Base-by-base conservation (phyloP, 805 yeast species). In the Candida namnaoensis region DNA sequence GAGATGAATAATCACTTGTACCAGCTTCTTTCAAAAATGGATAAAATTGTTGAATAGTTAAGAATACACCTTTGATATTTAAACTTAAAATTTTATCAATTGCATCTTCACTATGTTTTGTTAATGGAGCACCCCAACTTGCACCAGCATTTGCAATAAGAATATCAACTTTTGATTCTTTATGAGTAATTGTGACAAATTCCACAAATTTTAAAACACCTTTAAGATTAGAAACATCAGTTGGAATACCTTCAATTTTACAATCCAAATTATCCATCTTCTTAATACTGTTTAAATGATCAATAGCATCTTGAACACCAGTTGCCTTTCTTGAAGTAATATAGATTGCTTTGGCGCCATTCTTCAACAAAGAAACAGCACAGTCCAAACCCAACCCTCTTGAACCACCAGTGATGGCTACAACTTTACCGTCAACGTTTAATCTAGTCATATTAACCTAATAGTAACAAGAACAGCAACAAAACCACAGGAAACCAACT, bases 91-190 rank as follows among this genome's bases (percentile, higher is more conserved):
- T 82, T 57, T 81, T 81, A 48, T 71, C 74, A 48, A 82, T 57
- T 2, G 85, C 87, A 4, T 61, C 45, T 27, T 76, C 76, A 4
- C 86, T 77, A 53, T 83, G 88, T 10, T 63, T 61, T 34, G 68
- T 78, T 38, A 83, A 58, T 11, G 74, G 74, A 1, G 77, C 80
- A 15, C 88, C 90, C 90, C 90, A 82, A 12, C 82, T 62, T 8
- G 88, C 88, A 28, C 91, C 91, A 6, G 91, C 90, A 52, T 82
- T 83, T 38, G 88, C 86, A 50, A 80, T 68, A 47, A 82, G 66
- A 45, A 82, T 79, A 57, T 82, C 78, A 33, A 82, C 68, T 50
- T 69, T 65, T 12, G 52, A 25, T 39, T 56, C 60, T 14, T 58
- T 57, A 25, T 73, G 71, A 19, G 53, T 55, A 43, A 61, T 56